Conservation (phyloP, 1,284 basidiomycete genomes). For the Psilocybe mexicana region DNA sequence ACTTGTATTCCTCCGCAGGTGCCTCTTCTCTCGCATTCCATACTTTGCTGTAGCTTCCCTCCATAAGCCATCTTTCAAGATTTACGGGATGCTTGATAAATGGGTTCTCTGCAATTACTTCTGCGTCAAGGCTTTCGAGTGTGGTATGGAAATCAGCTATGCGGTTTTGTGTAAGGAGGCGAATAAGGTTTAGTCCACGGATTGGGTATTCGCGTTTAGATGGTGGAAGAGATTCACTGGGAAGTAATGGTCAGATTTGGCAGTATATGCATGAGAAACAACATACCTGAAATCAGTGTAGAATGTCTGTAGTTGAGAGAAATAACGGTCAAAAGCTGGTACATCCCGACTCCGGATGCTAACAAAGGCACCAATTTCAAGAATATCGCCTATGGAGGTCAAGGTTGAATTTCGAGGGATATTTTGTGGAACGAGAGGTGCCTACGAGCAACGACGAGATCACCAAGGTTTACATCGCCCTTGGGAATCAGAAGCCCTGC, state of each 20-base stretch:
- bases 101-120: conserved; percentile 72
- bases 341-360: conserved; percentile 89
- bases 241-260: conserved; percentile 3
- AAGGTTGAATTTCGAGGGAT: conserved; percentile 4
- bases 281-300: conserved; percentile 83
- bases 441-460: conserved; percentile 72
- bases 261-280: neutral
- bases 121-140: conserved; percentile 88
- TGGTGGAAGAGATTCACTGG: conserved; percentile 71
- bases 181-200: conserved; percentile 91
- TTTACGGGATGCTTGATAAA: conserved; percentile 88
- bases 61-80: conserved; percentile 97
- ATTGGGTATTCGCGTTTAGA: conserved; percentile 89
- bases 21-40: conserved; percentile 93
- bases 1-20: conserved; percentile 85
- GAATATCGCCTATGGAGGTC: conserved; percentile 72
- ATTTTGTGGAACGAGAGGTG: conserved; percentile 13
- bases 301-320: conserved; percentile 89
- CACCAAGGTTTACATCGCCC: conserved; percentile 56
- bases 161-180: conserved; percentile 92
- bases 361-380: conserved; percentile 95
- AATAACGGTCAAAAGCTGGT: conserved; percentile 93
- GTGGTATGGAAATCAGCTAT: conserved; percentile 99
- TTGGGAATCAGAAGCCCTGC: conserved; percentile 74
- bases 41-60: conserved; percentile 97